Evolutionary conservation across 176 grass and related monocot genomes (phyloP), one percentile per base, ranked within the genome.

Genomic region (Avena atlantica): DNA sequence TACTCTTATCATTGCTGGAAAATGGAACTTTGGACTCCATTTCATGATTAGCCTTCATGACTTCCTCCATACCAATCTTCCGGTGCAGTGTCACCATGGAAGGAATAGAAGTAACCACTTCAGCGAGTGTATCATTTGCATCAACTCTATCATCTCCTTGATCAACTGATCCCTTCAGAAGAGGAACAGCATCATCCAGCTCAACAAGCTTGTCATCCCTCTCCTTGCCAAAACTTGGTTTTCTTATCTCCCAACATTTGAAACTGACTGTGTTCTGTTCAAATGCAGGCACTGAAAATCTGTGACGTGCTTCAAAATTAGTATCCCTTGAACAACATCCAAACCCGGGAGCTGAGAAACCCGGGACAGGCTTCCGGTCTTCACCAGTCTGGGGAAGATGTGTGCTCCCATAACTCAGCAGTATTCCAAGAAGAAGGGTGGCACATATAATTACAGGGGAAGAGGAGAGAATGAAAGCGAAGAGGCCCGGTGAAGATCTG

Each of bases 361-460:
- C 25, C 5, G 16, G 3, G 23, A 6, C 44, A 48, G 60, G 19
- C 45, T 72, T 80, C 40, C 76, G 9, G 0, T 87, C 78, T 55
- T 90, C 84, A 55, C 68, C 36, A 5, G 77, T 72, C 56, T 87
- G 86, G 9, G 89, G 89, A 78, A 82, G 29, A 56, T 90, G 65
- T n/a, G 83, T 77, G 81, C 72, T 81, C 75, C 92, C 91, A 47
- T 86, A 84, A 81, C 64, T 87, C 27, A 97, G 27, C 69, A 97
- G 89, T 8, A 72, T 76, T 19, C 87, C 92, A 63, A 97, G 92
- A 44, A 97, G 91, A 88, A 97, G 44, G 48, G 87, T 48, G 31
- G 95, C 89, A 36, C 92, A 97, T 80, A 95, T 53, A 74, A 95
- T 84, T 60, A 97, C 87, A 36, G 95, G 95, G 42, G 89, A 89